Conservation (phyloP, 2,329 filamentous ascomycete species). For the Hypoxylon sp. region DNA sequence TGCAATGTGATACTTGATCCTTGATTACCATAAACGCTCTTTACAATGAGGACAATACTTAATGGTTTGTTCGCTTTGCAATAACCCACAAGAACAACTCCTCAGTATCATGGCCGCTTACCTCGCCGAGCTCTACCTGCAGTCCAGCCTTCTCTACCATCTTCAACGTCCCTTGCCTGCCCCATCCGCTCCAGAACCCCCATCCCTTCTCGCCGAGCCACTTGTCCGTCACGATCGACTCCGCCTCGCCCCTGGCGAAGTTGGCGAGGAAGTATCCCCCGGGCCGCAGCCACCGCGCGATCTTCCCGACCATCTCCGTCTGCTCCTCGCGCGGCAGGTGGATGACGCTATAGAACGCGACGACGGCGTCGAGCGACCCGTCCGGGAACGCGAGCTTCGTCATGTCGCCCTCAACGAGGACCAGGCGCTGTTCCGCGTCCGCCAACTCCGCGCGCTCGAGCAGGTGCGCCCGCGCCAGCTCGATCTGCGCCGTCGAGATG, state of each 20-base stretch:
- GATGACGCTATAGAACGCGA: conserved; percentile 66
- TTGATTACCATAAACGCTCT: not conserved
- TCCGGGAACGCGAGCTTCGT: conserved; percentile 49
- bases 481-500: conserved; percentile 55
- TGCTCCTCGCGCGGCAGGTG: conserved; percentile 67
- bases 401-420: conserved; percentile 56
- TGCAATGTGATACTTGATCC: not conserved
- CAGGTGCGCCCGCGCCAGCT: conserved; percentile 48
- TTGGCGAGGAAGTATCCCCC: conserved; percentile 64
- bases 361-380: conserved; percentile 59
- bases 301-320: conserved; percentile 56
- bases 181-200: conserved; percentile 60
- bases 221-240: conserved; percentile 49
- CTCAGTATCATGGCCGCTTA: conserved; percentile 50
- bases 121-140: conserved; percentile 50
- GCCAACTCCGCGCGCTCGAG: conserved; percentile 7
- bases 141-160: conserved; percentile 50
- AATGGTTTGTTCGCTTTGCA: conserved; percentile 44
- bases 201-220: conserved; percentile 57
- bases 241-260: conserved; percentile 52
- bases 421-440: conserved; percentile 36
- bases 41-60: not conserved
- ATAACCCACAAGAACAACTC: conserved; percentile 57
- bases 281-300: conserved; percentile 62
- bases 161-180: conserved; percentile 50